Percentiles rank a stretch among this genome's conserved stretches.
Conservation (phyloP, 441 rosid species). For the Flueggea neowawraea region DNA sequence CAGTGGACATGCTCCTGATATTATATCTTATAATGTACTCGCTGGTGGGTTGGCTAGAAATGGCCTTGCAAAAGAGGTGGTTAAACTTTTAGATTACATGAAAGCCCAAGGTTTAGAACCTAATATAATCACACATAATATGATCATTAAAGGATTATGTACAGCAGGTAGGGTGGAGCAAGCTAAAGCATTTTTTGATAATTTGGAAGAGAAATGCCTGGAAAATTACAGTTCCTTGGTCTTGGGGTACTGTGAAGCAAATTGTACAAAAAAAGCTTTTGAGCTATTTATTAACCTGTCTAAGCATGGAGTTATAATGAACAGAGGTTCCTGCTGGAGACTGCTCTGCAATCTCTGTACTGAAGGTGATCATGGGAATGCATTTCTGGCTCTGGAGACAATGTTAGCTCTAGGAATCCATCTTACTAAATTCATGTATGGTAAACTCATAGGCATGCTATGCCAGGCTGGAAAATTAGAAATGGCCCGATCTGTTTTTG, state of each 20-base stretch:
- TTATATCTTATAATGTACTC: conserved; percentile 50
- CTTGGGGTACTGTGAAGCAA: conserved; percentile 53
- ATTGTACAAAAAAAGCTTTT: conserved; percentile 37
- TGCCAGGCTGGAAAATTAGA: conserved; percentile 36
- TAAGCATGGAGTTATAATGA: conserved; percentile 23
- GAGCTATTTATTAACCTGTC: conserved; percentile 28
- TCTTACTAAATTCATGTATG: conserved; percentile 38
- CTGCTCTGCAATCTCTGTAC: conserved; percentile 39
- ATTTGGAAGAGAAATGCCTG: conserved; percentile 30
- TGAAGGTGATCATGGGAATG: conserved; percentile 37
- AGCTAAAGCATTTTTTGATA: conserved; percentile 45
- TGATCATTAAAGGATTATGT: conserved; percentile 68
- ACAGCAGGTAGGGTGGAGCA: conserved; percentile 47
- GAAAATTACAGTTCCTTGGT: conserved; percentile 55
- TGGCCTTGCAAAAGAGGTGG: conserved; percentile 36
- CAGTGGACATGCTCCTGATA: conserved; percentile 47
- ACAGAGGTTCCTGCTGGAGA: conserved; percentile 41
- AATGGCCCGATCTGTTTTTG: conserved; percentile 40
- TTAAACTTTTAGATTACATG: conserved; percentile 31
- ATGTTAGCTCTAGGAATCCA: conserved; percentile 37
- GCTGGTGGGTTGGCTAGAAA: conserved; percentile 48
- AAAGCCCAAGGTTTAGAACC: conserved; percentile 43
- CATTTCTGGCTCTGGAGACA: conserved; percentile 27
- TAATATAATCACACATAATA: conserved; percentile 35
- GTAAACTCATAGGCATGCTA: conserved; percentile 41